Percentiles rank a stretch among this genome's conserved stretches.
These are phyloP conservation scores for Flaveria bidentis DNA, from an alignment of 129 eudicot species.

Conservation along the genomic window DNA sequence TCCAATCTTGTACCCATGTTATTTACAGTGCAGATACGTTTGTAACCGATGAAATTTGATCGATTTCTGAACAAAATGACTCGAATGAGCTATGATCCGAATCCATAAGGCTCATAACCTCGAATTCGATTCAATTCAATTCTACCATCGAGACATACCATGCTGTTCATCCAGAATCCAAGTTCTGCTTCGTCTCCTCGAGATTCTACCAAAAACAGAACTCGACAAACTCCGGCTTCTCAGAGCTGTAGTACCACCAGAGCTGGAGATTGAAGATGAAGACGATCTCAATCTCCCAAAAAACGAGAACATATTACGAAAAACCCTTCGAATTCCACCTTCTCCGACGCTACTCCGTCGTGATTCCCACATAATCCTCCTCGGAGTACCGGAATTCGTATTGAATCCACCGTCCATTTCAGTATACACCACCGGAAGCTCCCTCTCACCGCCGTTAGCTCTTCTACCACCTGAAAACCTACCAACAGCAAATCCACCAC, in stretches of 20 bases:
- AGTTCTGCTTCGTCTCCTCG: constrained; percentile 49
- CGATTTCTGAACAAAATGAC: background rate
- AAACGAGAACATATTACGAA: constrained; percentile 57
- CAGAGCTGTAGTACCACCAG: constrained; percentile 16
- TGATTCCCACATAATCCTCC: constrained; percentile 86
- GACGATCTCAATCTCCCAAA: constrained; percentile 55
- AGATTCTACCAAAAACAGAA: constrained; percentile 50
- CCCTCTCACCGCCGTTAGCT: constrained; percentile 60
- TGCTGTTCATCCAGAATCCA: constrained; percentile 44
- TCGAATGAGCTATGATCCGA: constrained; percentile 17
- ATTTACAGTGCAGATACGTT: constrained; percentile 31
- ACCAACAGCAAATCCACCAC: constrained; percentile 98
- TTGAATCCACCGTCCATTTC: constrained; percentile 94
- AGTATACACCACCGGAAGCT: constrained; percentile 80
- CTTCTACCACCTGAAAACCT: constrained; percentile 85
- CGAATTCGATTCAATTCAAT: background rate
- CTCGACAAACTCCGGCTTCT: constrained; percentile 52
- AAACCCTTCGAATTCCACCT: constrained; percentile 50
- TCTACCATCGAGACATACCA: constrained; percentile 54
- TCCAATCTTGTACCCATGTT: background rate
- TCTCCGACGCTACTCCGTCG: constrained; percentile 58
- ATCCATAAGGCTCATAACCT: background rate
- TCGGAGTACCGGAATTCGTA: constrained; percentile 57
- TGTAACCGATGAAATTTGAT: background rate
- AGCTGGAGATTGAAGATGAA: constrained; percentile 20